Conservation (phyloP, 179 eudicot genomes). For the Patellifolia procumbens region DNA sequence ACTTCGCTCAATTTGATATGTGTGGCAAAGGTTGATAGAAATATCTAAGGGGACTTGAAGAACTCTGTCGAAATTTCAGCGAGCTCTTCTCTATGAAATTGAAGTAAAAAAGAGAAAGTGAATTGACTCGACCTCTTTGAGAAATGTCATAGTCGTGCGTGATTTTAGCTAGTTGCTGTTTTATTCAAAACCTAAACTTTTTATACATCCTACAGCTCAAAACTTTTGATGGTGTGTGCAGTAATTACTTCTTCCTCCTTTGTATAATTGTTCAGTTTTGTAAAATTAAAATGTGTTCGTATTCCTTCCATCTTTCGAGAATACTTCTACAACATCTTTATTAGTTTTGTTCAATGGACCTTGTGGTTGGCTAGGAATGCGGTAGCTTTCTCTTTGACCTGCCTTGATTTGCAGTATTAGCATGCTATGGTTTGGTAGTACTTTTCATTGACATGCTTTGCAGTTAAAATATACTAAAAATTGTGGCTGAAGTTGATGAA, state of each 20-base stretch:
- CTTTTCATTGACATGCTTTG: background rate
- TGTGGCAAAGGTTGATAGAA: background rate
- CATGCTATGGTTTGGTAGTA: background rate
- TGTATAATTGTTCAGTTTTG: too few relatives aligned
- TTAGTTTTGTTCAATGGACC: too few relatives aligned
- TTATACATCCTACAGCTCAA: background rate
- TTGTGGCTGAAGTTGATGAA: background rate
- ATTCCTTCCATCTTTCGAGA: background rate
- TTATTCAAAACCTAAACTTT: background rate
- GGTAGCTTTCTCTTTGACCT: background rate
- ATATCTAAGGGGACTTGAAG: background rate
- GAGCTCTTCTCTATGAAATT: background rate
- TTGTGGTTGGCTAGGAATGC: background rate
- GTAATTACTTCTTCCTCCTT: background rate
- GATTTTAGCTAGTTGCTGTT: background rate
- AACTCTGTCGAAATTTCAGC: background rate
- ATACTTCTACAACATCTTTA: background rate
- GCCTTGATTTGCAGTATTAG: background rate
- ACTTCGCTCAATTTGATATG: background rate
- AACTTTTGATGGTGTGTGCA: background rate
- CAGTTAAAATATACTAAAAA: background rate
- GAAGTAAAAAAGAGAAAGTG: background rate
- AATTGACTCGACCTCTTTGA: background rate
- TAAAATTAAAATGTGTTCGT: background rate
- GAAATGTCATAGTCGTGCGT: background rate